phyloP scores from a whole-genome alignment of 768 basidiomycete genomes.

The Naganishia randhawae region DNA sequence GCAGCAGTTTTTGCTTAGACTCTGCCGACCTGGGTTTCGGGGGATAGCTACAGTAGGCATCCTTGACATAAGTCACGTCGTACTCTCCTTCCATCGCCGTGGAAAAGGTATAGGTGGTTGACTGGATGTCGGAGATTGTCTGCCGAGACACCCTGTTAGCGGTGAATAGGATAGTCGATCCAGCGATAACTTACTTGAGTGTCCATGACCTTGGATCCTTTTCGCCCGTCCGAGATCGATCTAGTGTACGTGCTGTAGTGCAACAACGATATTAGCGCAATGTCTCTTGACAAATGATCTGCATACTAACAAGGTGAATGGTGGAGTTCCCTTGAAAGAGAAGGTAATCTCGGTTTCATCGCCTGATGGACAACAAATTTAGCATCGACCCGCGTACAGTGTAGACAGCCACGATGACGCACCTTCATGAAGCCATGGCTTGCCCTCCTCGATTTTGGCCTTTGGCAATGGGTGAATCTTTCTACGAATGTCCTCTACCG shows the following conservation, averaged over 20 bases:
- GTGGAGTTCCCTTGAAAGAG: constrained; percentile 81
- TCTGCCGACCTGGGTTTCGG: constrained; percentile 13
- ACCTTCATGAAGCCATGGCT: constrained; percentile 83
- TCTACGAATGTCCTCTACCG: constrained; percentile 69
- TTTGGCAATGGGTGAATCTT: constrained; percentile 77
- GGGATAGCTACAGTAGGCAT: constrained; percentile 63
- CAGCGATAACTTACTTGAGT: constrained; percentile 42
- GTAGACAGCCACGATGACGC: constrained; percentile 8
- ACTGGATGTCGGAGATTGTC: constrained; percentile 52
- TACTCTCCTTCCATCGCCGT: constrained; percentile 79
- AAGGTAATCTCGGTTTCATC: constrained; percentile 88
- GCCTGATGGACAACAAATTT: constrained; percentile 53
- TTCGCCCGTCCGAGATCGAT: constrained; percentile 37
- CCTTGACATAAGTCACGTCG: constrained; percentile 77
- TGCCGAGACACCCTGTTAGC: constrained; percentile 15
- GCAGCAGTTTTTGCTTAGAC: constrained; percentile 19
- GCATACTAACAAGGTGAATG: constrained; percentile 70
- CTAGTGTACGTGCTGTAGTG: constrained; percentile 42
- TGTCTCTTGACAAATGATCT: background rate
- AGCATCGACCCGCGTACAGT: background rate
- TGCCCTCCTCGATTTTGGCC: constrained; percentile 83
- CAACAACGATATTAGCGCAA: background rate
- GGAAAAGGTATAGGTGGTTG: constrained; percentile 79
- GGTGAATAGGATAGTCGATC: too few relatives aligned
- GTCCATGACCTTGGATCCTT: constrained; percentile 40